Base-by-base conservation (phyloP, 2,329 filamentous ascomycete genomes). In the Penicillium janthinellum region DNA sequence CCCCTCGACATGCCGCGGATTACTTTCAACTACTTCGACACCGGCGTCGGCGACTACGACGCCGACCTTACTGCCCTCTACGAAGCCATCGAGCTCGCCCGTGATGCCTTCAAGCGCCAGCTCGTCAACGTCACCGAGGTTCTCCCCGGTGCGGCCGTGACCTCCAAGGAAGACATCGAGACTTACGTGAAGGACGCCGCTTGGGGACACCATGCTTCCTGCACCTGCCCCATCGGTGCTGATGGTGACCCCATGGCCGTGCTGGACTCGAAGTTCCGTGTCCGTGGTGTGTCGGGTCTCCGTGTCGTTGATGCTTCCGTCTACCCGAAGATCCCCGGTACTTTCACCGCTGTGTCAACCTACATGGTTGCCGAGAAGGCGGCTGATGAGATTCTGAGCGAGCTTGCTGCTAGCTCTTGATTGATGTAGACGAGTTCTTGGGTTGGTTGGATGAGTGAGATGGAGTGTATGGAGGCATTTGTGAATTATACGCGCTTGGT, bases 1-100 rank as follows among this genome's bases (percentile, higher is more conserved):
- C 88, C 89, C 0, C 83, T 84, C 0, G 88, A 90, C 56, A 77
- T 81, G 3, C 89, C 89, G 0, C 72, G 83, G 5, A 88, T 91
- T 64, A 77, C 78, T 52, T 89, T 87, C 77, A 84, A 86, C 72
- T 88, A 82, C 72, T 88, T 75, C 44, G 76, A 70, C 25, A 77
- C 75, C 41, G 75, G 78, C 3, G 74, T 73, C 0, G 64, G 59
- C 7, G 64, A 62, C 42, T 65, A 62, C 39, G 50, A 54, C 6
- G 56, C 57, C 11, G 63, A 65, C 42, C 56, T 65, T 6, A 38
- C 56, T 25, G 62, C 63, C 5, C 57, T 64, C 10, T 57, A 54
- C 6, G 59, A 65, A 44, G 63, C 57, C 3, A 44, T 64, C 42
- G 68, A 80, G 57, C 79, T 85, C 7, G 77, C 81, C 0, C 81